These are phyloP conservation scores for Ricinus communis DNA, from an alignment of 345 rosid genomes.

Conservation along the genomic window DNA sequence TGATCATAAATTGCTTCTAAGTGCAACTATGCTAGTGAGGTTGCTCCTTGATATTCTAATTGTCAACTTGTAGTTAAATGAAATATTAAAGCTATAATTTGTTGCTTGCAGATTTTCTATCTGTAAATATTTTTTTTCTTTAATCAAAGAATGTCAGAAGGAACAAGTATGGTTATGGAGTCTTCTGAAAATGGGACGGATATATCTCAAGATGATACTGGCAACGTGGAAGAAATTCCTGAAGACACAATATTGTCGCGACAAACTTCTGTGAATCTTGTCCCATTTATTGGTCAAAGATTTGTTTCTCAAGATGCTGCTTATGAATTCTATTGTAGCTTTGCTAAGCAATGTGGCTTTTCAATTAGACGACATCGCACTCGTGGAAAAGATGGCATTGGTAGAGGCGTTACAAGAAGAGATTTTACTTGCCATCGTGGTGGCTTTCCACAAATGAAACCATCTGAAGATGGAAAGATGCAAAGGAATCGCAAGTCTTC, in stretches of 20 bases:
- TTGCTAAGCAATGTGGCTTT: constrained; percentile 27
- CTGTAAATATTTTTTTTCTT: neutral
- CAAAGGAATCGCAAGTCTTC: constrained; percentile 31
- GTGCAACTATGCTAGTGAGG: neutral
- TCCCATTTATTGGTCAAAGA: constrained; percentile 26
- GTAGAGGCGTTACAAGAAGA: constrained; percentile 27
- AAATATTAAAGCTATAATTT: neutral
- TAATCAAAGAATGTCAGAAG: constrained; percentile 15
- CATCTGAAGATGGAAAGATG: constrained; percentile 25
- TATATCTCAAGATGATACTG: constrained; percentile 12
- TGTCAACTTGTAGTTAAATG: neutral
- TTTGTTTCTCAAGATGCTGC: constrained; percentile 28
- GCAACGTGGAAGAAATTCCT: constrained; percentile 16
- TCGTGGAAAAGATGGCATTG: constrained; percentile 28
- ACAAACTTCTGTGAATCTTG: constrained; percentile 21
- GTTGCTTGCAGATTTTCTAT: constrained; percentile 3
- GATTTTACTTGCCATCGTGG: constrained; percentile 30
- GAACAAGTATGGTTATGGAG: constrained; percentile 16
- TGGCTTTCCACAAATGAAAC: constrained; percentile 26
- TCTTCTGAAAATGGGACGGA: constrained; percentile 25
- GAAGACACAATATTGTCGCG: constrained; percentile 20
- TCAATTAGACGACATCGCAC: constrained; percentile 28
- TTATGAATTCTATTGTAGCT: constrained; percentile 29
- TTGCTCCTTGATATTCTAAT: neutral
- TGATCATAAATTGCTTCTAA: no score